Base-by-base conservation (phyloP, 176 grass and related monocot species). In the Rhynchospora pubera region DNA sequence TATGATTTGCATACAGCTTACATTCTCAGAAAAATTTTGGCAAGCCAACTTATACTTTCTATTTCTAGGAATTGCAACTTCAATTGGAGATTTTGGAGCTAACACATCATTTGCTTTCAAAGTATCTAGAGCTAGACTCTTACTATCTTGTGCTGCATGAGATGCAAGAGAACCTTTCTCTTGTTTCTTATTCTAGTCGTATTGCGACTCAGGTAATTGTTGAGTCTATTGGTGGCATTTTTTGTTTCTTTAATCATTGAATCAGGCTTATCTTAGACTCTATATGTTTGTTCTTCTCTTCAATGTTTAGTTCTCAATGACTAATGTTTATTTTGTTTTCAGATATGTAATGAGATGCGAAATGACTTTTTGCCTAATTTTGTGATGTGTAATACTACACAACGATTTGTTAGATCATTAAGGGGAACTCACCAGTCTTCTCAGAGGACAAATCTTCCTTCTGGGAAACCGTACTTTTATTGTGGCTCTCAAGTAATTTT, bases 331-430 rank as follows among this genome's bases (percentile, higher is more conserved):
- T 82, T 34, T 69, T 55, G 51, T 84, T 42, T 83, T 13, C 64
- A 97, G 95, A 97, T 97, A 87, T 97, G 95, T 88, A 92, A 82
- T 85, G 95, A 92, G 87, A 97, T 97, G 92, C 92, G 94, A 83
- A 93, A 85, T 86, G 95, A 97, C 87, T 97, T 97, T 86, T 91
- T 97, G 72, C 92, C 95, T 19, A 97, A 94, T 90, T 97, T 94
- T 75, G 89, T 97, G 78, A 75, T 97, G 34, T 97, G 95, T 85
- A 97, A 97, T 87, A 97, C 95, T 59, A 97, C 95, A 81, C 92
- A 94, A 85, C 87, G 95, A 8, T 97, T 97, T 90, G 89, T 97
- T 82, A 84, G 95, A 66, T 94, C 95, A 55, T 78, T 82, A 84
- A 93, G 87, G 79, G 92, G 90, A 88, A 79, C 85, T 44, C 85